Percentiles rank a stretch among this genome's conserved stretches.
These are phyloP conservation scores for Candida neerlandica DNA, from an alignment of 1,139 yeast genomes.

Conservation along the genomic window DNA sequence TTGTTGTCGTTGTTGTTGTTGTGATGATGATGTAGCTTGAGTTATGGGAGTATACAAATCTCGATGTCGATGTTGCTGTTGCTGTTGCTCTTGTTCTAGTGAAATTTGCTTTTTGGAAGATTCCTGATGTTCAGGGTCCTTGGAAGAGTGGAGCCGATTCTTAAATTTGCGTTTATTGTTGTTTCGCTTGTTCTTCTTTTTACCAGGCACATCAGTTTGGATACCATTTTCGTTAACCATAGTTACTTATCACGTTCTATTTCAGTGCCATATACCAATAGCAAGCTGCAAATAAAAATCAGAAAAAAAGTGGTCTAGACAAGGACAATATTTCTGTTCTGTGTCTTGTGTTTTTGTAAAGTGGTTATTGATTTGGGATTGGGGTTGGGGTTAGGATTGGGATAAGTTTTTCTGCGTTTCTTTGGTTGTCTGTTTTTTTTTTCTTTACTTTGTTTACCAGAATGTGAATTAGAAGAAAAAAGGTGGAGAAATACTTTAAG, in stretches of 20 bases:
- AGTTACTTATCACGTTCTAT: not conserved
- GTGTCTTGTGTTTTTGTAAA: not conserved
- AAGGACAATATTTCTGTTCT: not conserved
- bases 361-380: not conserved
- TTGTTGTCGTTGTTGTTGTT: not conserved
- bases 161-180: constrained; percentile 1
- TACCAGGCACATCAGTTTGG: not conserved
- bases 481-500: constrained; percentile 4
- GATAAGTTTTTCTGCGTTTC: not conserved
- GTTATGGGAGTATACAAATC: not conserved
- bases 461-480: not conserved
- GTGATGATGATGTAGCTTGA: not conserved
- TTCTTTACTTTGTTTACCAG: not conserved
- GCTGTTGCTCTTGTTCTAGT: not conserved
- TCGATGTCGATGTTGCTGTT: not conserved
- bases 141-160: not conserved
- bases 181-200: not conserved
- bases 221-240: constrained; percentile 1
- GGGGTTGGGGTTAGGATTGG: too few relatives aligned
- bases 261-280: not conserved
- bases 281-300: not conserved
- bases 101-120: not conserved
- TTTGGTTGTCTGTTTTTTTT: not conserved
- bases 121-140: not conserved
- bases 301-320: not conserved